A percentile compares a stretch with the other conserved stretches of the same genome.
phyloP scores from a whole-genome alignment of 108 stramenopile species.

The Hondaea fermentalgiana region DNA sequence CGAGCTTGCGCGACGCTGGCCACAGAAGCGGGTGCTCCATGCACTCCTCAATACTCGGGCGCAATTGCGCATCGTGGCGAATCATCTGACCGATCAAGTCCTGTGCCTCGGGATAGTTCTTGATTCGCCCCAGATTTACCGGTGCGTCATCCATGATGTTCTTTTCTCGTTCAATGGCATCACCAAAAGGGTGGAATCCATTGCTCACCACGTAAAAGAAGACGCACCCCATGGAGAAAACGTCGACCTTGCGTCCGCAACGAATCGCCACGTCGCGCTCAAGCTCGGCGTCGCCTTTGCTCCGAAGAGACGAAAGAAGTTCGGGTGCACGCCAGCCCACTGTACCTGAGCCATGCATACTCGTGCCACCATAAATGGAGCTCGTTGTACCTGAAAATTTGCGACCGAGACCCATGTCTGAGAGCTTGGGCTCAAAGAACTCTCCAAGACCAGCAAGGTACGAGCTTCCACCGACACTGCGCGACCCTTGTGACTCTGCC shows the following conservation, averaged over 20 bases:
- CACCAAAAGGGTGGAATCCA: constrained; percentile 29
- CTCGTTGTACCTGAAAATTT: not conserved
- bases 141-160: constrained; percentile 6
- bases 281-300: not conserved
- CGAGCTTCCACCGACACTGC: not conserved
- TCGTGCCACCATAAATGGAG: not conserved
- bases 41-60: constrained; percentile 1
- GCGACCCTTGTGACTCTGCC: too few relatives aligned
- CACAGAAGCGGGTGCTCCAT: constrained; percentile 23
- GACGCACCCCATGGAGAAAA: constrained; percentile 31
- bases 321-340: not conserved
- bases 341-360: constrained; percentile 6
- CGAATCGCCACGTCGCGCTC: not conserved
- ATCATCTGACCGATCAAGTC: constrained; percentile 23
- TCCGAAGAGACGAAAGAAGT: not conserved
- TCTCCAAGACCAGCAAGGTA: not conserved
- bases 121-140: not conserved
- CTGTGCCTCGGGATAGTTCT: not conserved
- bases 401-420: constrained; percentile 9
- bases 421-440: constrained; percentile 8
- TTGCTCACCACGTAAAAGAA: constrained; percentile 17
- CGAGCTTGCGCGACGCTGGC: constrained; percentile 13
- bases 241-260: constrained; percentile 15
- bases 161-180: constrained; percentile 16
- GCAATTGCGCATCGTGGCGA: not conserved